phyloP scores from a whole-genome alignment of 352 stramenopile genomes.

The Phytophthora pinifolia region DNA sequence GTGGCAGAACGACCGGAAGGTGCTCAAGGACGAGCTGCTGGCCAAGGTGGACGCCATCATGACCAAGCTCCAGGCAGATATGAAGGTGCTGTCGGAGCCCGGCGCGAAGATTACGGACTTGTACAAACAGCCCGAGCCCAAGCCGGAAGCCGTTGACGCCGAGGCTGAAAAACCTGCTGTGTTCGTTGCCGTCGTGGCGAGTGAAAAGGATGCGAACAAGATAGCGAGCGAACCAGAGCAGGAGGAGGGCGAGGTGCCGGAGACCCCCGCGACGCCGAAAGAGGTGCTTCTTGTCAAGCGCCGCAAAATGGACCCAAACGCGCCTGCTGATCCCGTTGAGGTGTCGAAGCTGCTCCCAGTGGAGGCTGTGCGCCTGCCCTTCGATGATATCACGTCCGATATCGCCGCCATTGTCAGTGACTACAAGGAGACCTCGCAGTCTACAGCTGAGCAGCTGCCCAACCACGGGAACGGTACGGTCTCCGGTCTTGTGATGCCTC shows the following conservation, averaged over 20 bases:
- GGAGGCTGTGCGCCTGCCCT: conserved; percentile 47
- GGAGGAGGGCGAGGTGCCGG: conserved; percentile 31
- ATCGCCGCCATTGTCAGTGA: conserved; percentile 52
- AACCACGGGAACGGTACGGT: conserved; percentile 36
- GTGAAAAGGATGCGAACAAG: conserved; percentile 7
- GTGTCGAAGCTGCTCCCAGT: conserved; percentile 36
- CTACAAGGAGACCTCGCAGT: conserved; percentile 31
- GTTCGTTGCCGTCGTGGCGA: conserved; percentile 17
- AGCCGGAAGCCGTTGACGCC: background rate
- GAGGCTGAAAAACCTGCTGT: conserved; percentile 9
- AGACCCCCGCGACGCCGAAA: conserved; percentile 12
- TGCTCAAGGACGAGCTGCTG: conserved; percentile 58
- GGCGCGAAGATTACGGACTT: conserved; percentile 18
- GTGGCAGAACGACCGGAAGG: conserved; percentile 59
- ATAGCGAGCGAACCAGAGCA: conserved; percentile 16
- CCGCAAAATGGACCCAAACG: conserved; percentile 41
- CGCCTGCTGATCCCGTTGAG: conserved; percentile 15
- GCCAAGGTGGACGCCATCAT: conserved; percentile 46
- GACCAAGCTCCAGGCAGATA: conserved; percentile 46
- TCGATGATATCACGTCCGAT: conserved; percentile 60
- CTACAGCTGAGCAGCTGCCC: conserved; percentile 25
- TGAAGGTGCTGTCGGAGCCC: conserved; percentile 39
- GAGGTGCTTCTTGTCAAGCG: conserved; percentile 35
- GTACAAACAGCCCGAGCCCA: conserved; percentile 11
- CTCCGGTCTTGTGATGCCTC: background rate